These are phyloP conservation scores for Capniomyces stellatus DNA, from an alignment of 371 early-diverging fungal species.

Conservation along the genomic window DNA sequence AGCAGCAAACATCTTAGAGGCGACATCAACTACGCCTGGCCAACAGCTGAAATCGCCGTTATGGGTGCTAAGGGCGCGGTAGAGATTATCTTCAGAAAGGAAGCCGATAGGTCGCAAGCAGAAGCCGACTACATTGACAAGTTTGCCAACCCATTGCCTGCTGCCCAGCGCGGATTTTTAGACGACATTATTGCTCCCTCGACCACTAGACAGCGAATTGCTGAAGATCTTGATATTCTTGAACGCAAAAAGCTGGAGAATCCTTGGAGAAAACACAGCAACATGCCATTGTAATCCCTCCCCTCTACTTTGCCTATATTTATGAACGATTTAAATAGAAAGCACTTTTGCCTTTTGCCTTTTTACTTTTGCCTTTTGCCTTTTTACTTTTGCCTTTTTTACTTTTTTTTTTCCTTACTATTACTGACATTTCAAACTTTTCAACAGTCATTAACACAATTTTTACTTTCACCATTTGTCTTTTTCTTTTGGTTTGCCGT, in stretches of 20 bases:
- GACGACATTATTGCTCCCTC: slow-evolving; percentile 85
- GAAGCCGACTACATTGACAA: slow-evolving; percentile 74
- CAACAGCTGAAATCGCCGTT: slow-evolving; percentile 92
- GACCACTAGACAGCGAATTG: slow-evolving; percentile 62
- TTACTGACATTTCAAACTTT: too few species aligned
- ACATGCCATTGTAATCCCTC: slow-evolving; percentile 59
- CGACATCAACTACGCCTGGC: slow-evolving; percentile 91
- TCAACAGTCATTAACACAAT: too few species aligned
- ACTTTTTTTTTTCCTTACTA: too few species aligned
- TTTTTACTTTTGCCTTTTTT: too few species aligned
- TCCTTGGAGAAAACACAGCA: slow-evolving; percentile 89
- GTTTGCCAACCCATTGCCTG: slow-evolving; percentile 90
- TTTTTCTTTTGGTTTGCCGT: not conserved
- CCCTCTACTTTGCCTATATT: not conserved
- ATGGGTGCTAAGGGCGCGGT: slow-evolving; percentile 97
- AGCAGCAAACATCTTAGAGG: slow-evolving; percentile 88
- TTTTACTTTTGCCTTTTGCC: too few species aligned
- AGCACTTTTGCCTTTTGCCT: too few species aligned
- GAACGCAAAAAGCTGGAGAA: slow-evolving; percentile 48
- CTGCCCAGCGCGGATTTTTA: slow-evolving; percentile 86
- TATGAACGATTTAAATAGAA: too few species aligned
- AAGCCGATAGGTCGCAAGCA: slow-evolving; percentile 12
- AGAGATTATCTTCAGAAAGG: slow-evolving; percentile 79
- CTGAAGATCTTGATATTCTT: slow-evolving; percentile 72
- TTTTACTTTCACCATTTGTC: not conserved